Conservation (phyloP, 768 basidiomycete genomes). For the Chiua virens region DNA sequence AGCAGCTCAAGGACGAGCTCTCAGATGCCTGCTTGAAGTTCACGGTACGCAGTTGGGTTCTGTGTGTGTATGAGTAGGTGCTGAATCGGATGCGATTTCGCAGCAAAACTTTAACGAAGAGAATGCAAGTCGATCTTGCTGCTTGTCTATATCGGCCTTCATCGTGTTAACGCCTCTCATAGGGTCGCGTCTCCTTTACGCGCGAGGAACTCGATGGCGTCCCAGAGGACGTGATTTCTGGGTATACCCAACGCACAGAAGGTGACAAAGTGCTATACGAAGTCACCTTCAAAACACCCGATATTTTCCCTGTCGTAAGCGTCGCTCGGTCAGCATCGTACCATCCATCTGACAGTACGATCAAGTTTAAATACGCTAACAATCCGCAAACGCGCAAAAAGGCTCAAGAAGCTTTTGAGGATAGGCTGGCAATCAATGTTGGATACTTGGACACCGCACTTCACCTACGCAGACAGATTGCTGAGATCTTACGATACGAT, state of each 20-base stretch:
- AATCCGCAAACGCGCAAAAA: slow-evolving; percentile 64
- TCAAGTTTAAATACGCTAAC: slow-evolving; percentile 78
- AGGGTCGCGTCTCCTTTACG: slow-evolving; percentile 67
- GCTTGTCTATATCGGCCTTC: not conserved
- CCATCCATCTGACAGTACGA: not conserved
- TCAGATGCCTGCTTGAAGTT: slow-evolving; percentile 74
- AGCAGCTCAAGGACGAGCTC: slow-evolving; percentile 68
- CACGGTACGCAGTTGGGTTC: slow-evolving; percentile 46
- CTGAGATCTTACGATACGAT: slow-evolving; percentile 65
- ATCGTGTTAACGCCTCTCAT: not conserved
- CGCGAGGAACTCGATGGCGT: slow-evolving; percentile 77
- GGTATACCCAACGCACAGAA: slow-evolving; percentile 67
- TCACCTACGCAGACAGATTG: slow-evolving; percentile 67
- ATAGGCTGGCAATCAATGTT: slow-evolving; percentile 65
- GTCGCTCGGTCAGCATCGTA: not conserved
- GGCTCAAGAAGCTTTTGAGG: slow-evolving; percentile 69
- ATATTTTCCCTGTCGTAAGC: slow-evolving; percentile 74
- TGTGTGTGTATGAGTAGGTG: too few species aligned
- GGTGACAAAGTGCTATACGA: slow-evolving; percentile 61
- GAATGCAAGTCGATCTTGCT: slow-evolving; percentile 44
- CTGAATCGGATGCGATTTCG: not conserved
- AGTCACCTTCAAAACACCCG: slow-evolving; percentile 80
- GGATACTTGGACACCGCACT: slow-evolving; percentile 68
- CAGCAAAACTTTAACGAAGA: slow-evolving; percentile 91
- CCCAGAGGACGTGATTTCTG: slow-evolving; percentile 74